These are phyloP conservation scores for Kitagawia praeruptora DNA, from an alignment of 129 eudicot species.

Conservation along the genomic window DNA sequence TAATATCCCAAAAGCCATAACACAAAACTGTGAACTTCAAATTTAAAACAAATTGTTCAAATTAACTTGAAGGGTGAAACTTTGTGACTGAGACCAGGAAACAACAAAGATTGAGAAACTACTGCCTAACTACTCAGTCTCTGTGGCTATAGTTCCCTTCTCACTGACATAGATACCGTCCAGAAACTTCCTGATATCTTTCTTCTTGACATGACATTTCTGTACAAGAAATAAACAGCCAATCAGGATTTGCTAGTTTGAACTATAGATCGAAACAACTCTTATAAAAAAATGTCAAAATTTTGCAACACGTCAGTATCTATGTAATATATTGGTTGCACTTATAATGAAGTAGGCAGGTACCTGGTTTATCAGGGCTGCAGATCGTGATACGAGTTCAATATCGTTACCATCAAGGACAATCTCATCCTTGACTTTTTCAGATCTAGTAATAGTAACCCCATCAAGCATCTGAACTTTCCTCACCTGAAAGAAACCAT, in stretches of 20 bases:
- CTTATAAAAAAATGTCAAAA: neutral
- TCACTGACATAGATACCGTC: conserved; percentile 11
- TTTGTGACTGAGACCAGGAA: neutral
- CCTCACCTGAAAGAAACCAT: neutral
- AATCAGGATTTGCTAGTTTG: neutral
- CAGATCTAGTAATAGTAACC: conserved; percentile 5
- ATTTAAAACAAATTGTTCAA: neutral
- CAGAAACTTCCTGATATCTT: conserved; percentile 9
- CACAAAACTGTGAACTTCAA: neutral
- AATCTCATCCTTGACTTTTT: conserved; percentile 9
- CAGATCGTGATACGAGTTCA: conserved; percentile 3
- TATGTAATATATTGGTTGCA: neutral
- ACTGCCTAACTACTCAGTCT: conserved; percentile 1
- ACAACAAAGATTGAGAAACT: neutral
- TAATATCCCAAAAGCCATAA: neutral
- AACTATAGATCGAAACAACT: neutral
- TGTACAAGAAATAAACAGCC: neutral
- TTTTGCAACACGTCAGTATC: too few relatives aligned
- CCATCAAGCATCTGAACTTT: conserved; percentile 12
- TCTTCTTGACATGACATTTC: conserved; percentile 8
- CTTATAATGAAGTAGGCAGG: neutral
- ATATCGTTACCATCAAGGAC: conserved; percentile 7
- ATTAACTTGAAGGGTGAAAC: neutral
- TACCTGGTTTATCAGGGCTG: conserved; percentile 7
- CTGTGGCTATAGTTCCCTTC: conserved; percentile 4